These are phyloP conservation scores for Smallanthus sonchifolius DNA, from an alignment of 129 eudicot genomes.

Conservation along the genomic window DNA sequence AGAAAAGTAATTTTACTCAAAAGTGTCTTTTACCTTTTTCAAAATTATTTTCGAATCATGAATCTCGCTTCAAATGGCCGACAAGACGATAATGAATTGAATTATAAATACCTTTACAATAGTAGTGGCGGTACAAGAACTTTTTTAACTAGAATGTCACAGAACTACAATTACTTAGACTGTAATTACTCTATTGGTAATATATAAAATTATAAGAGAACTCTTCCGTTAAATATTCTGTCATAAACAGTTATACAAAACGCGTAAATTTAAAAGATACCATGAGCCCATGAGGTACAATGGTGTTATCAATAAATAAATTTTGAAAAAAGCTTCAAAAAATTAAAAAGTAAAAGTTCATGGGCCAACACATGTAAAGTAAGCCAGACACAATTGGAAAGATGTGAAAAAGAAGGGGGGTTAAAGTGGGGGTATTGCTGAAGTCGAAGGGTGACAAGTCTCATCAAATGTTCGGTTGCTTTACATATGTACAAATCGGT, in stretches of 20 bases:
- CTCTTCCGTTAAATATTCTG: neutral
- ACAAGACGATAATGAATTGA: constrained; percentile 2
- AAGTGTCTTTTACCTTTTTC: neutral
- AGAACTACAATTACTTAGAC: neutral
- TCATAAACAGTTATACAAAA: neutral
- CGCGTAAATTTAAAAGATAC: neutral
- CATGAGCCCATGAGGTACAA: constrained; percentile 18
- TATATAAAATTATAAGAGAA: no score
- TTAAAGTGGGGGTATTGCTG: constrained; percentile 24
- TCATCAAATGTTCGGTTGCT: constrained; percentile 7
- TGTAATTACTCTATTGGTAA: no score
- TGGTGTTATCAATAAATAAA: neutral
- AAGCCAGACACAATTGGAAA: constrained; percentile 20
- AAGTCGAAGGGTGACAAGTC: constrained; percentile 21
- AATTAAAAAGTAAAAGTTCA: constrained; percentile 26
- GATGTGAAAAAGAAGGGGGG: constrained; percentile 23
- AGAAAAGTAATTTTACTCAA: neutral
- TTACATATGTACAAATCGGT: neutral
- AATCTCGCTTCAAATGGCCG: constrained; percentile 8
- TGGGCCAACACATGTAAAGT: constrained; percentile 33
- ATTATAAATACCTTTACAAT: neutral
- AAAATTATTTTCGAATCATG: constrained; percentile 6
- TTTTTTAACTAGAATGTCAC: neutral
- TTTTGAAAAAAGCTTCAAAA: constrained; percentile 6
- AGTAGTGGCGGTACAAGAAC: neutral